These are phyloP conservation scores for Echinosophora koreensis DNA, from an alignment of 306 rosid species.

Conservation along the genomic window DNA sequence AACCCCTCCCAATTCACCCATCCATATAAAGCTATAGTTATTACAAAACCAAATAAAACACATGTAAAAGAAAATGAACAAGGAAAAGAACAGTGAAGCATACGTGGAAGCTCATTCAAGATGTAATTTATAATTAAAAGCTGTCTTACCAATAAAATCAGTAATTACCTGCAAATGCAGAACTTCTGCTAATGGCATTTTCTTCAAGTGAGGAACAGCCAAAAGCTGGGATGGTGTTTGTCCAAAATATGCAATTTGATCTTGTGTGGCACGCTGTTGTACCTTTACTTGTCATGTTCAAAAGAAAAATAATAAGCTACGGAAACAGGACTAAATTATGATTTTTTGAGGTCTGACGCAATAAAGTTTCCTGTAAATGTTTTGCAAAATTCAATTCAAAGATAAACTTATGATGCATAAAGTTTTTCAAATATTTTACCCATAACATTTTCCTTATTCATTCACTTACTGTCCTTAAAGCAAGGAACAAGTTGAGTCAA, in stretches of 20 bases:
- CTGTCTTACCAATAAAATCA: conserved; percentile 33
- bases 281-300: conserved; percentile 63
- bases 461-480: conserved; percentile 1
- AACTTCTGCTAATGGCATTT: conserved; percentile 84
- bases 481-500: conserved; percentile 12
- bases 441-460: not conserved
- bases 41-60: conserved; percentile 11
- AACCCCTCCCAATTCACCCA: too few relatives aligned
- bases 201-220: conserved; percentile 83
- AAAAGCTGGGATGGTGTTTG: conserved; percentile 99
- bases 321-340: conserved; percentile 29
- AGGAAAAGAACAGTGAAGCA: not conserved
- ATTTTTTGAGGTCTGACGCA: conserved; percentile 14
- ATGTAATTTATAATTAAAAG: conserved; percentile 33
- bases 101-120: conserved; percentile 11
- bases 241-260: conserved; percentile 98
- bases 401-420: conserved; percentile 15
- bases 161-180: conserved; percentile 90
- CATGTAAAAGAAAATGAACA: conserved; percentile 13
- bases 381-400: conserved; percentile 19
- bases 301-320: conserved; percentile 29
- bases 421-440: not conserved
- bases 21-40: not conserved
- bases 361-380: conserved; percentile 19
- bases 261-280: conserved; percentile 92